Evolutionary conservation across 768 basidiomycete genomes (phyloP), one percentile per base, ranked within the genome.

Genomic region (Phlegmacium glaucopus): DNA sequence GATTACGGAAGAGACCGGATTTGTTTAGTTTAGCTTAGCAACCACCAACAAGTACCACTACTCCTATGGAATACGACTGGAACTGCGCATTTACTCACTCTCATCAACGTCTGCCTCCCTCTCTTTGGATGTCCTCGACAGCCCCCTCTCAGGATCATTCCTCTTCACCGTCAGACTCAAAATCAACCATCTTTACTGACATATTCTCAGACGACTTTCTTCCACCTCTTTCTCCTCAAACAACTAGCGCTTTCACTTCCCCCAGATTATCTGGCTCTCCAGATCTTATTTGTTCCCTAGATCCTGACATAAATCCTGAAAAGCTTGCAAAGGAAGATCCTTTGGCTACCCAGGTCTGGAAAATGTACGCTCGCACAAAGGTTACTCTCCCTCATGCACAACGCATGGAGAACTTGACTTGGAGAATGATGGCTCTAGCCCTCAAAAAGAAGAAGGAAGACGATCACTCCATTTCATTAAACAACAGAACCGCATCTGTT

Each of bases 401-500:
- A 67, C 73, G 94, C 60, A 94, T 99, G 91, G 96, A 98, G 71
- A 98, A 97, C 62, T 66, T 98, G 45, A 96, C 94, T 1, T 97
- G 95, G 95, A 72, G 96, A 49, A 90, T 98, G 93, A 97, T 97
- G 94, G 88, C 94, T 18, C 72, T 99, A 62, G 91, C 90, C 10
- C 71, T 99, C 47, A 87, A 87, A 75, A 95, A 89, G 78, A 85
- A 86, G 72, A 83, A 84, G 67, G 86, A 87, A 37, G 83, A 86
- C 16, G 84, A 86, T 46, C 22, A 22, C 22, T 22, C 22, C 22
- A 22, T 22, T 22, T 22, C 22, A 22, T 22, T 73, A 80, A 50
- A 38, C 55, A 32, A 45, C 39, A 39, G 35, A 36, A 27, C 13
- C 47, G 4, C 44, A 50, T 39, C 50, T 42, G 42, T 35, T 42